Percentiles rank a stretch among this genome's conserved stretches.
These are phyloP conservation scores for Solanum gandarillasii DNA, from an alignment of 257 asterid genomes.

Conservation along the genomic window DNA sequence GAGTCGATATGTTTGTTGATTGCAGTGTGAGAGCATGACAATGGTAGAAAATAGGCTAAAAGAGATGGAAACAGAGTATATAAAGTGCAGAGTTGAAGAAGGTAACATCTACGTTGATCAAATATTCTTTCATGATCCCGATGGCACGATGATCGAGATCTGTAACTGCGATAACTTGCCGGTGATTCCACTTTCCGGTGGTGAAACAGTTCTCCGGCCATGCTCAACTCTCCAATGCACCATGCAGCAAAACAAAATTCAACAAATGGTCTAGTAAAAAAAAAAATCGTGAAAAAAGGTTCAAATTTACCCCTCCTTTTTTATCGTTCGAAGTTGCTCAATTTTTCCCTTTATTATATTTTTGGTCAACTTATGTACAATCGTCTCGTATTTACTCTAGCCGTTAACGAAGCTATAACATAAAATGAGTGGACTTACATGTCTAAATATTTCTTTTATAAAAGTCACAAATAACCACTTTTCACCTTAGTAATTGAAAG, in stretches of 20 bases:
- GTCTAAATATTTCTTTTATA: neutral
- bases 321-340: neutral
- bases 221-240: neutral
- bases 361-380: neutral
- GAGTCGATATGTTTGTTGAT: neutral
- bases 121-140: conserved; percentile 17
- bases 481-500: neutral
- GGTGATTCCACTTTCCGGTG: neutral
- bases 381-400: neutral
- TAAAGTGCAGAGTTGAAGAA: conserved; percentile 13
- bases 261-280: neutral
- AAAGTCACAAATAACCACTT: neutral
- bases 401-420: neutral
- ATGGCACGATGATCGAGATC: conserved; percentile 21
- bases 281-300: neutral
- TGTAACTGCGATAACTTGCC: conserved; percentile 16
- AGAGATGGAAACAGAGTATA: conserved; percentile 10
- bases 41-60: conserved; percentile 6
- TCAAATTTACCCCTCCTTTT: neutral
- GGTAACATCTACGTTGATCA: conserved; percentile 16
- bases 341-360: too few species aligned
- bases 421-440: neutral
- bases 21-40: conserved; percentile 19
- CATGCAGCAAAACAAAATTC: neutral
- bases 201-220: neutral